Conservation (phyloP, 495 filamentous ascomycete species). For the Annulohypoxylon moriforme region DNA sequence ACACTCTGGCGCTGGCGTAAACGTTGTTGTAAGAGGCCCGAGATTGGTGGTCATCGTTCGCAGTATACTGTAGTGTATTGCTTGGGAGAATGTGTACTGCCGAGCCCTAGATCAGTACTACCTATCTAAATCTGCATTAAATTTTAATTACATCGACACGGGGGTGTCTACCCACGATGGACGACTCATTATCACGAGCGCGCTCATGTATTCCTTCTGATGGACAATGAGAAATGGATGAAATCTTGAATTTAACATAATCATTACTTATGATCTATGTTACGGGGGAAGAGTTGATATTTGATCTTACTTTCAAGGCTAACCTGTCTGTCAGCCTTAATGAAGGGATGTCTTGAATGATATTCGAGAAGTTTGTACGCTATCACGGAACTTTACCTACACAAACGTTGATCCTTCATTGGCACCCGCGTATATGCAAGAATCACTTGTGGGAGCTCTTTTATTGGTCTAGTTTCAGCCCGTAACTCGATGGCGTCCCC, state of each 20-base stretch:
- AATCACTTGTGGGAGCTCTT: background rate
- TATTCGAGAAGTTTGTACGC: background rate
- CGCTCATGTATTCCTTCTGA: background rate
- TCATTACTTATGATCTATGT: background rate
- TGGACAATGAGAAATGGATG: background rate
- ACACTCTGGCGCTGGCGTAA: constrained; percentile 16
- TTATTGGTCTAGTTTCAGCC: background rate
- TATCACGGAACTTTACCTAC: background rate
- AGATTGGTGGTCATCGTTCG: constrained; percentile 4
- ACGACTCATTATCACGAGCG: background rate
- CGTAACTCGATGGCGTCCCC: background rate
- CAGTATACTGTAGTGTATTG: background rate
- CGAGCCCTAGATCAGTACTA: no score
- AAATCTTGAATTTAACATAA: background rate
- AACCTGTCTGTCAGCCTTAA: background rate
- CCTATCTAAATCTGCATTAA: background rate
- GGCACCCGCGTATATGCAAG: no score
- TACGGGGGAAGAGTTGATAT: background rate
- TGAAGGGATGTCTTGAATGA: background rate
- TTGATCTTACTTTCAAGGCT: background rate
- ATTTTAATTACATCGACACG: background rate
- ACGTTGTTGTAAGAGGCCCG: constrained; percentile 21
- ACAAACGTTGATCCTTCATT: background rate
- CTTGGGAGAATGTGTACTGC: background rate
- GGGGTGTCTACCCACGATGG: background rate